phyloP scores from a whole-genome alignment of 768 basidiomycete species.

The Collybia sordida region DNA sequence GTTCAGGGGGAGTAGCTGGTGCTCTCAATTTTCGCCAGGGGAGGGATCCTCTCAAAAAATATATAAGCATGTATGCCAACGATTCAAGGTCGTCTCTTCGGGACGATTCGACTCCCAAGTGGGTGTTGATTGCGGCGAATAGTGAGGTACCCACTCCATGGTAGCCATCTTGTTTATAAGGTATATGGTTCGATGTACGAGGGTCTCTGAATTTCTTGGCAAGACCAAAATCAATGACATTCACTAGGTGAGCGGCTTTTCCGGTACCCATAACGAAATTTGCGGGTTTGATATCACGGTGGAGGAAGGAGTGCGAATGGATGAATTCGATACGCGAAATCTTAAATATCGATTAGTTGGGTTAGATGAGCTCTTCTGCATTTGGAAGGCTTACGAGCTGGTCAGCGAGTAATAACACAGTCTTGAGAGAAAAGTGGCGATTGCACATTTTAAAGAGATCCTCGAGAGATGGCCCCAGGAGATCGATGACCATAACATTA shows the following conservation, averaged over 20 bases:
- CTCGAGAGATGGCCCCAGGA: slow-evolving; percentile 87
- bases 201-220: slow-evolving; percentile 77
- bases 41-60: slow-evolving; percentile 74
- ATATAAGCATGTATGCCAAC: slow-evolving; percentile 80
- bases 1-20: slow-evolving; percentile 29
- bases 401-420: slow-evolving; percentile 90
- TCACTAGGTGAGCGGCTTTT: slow-evolving; percentile 64
- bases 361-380: slow-evolving; percentile 14
- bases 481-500: slow-evolving; percentile 97
- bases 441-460: slow-evolving; percentile 89
- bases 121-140: slow-evolving; percentile 74
- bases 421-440: slow-evolving; percentile 91
- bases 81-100: slow-evolving; percentile 81
- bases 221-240: slow-evolving; percentile 89
- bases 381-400: slow-evolving; percentile 71
- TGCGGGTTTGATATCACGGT: slow-evolving; percentile 97
- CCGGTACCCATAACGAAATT: slow-evolving; percentile 95
- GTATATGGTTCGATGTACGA: slow-evolving; percentile 63
- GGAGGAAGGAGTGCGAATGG: slow-evolving; percentile 91
- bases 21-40: slow-evolving; percentile 79
- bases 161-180: slow-evolving; percentile 70
- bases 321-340: slow-evolving; percentile 96
- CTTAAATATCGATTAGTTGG: slow-evolving; percentile 36
- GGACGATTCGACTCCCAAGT: slow-evolving; percentile 74
- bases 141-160: slow-evolving; percentile 80